These are phyloP conservation scores for Gracilaria caudata DNA, from an alignment of 23 red algal species.

Conservation along the genomic window DNA sequence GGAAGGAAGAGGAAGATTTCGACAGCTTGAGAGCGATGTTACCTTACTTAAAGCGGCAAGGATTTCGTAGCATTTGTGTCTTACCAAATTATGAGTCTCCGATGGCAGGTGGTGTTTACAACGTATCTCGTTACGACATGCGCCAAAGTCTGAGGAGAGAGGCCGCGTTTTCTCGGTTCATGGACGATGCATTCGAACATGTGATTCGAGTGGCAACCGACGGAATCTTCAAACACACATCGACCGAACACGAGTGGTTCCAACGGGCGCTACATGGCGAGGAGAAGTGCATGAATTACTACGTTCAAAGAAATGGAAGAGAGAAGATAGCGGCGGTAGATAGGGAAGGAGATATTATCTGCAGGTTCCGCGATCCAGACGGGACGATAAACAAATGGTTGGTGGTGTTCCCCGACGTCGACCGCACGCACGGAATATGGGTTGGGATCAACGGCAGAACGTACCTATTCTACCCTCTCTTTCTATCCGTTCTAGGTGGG, in stretches of 20 bases:
- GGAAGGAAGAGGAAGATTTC: slow-evolving; percentile 34
- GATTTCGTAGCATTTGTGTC: slow-evolving; percentile 87
- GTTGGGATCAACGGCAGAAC: slow-evolving; percentile 63
- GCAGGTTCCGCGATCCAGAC: slow-evolving; percentile 91
- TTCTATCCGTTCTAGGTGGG: slow-evolving; percentile 96
- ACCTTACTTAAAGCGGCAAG: slow-evolving; percentile 75
- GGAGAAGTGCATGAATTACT: slow-evolving; percentile 75
- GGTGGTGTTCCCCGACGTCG: slow-evolving; percentile 88
- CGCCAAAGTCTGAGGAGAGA: slow-evolving; percentile 73
- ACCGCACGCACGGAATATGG: slow-evolving; percentile 97
- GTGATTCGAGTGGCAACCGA: slow-evolving; percentile 89
- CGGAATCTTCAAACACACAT: slow-evolving; percentile 90
- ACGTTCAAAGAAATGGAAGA: slow-evolving; percentile 87
- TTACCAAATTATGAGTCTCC: slow-evolving; percentile 90
- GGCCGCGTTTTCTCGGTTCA: slow-evolving; percentile 74
- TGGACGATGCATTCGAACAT: slow-evolving; percentile 52
- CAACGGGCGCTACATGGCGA: slow-evolving; percentile 70
- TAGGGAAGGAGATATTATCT: slow-evolving; percentile 89
- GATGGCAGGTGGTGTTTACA: slow-evolving; percentile 84
- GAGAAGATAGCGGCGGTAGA: slow-evolving; percentile 91
- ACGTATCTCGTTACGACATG: slow-evolving; percentile 69
- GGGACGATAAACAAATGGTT: slow-evolving; percentile 79
- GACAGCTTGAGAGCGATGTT: slow-evolving; percentile 71
- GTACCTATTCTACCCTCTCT: slow-evolving; percentile 83
- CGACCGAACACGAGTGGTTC: slow-evolving; percentile 91